Conservation (phyloP, 345 rosid species). For the Ceriops decandra region DNA sequence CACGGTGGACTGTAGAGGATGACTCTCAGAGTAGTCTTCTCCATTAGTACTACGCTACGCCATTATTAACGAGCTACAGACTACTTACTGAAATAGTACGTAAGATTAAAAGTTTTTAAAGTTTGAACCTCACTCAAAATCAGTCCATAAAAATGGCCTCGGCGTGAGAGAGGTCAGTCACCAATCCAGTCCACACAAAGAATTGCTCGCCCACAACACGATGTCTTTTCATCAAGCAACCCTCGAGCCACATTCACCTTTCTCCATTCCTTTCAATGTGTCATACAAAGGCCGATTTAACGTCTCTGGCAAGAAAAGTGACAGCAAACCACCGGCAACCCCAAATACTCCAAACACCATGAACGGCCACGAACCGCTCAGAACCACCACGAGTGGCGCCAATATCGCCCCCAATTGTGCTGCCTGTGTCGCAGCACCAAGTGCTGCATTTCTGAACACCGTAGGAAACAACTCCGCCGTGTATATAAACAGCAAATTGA, state of each 20-base stretch:
- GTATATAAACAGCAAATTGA: conserved; percentile 77
- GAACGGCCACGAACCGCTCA: conserved; percentile 69
- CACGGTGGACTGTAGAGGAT: no score
- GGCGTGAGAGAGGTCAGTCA: no score
- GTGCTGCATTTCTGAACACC: conserved; percentile 85
- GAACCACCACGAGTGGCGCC: conserved; percentile 80
- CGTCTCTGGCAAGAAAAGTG: conserved; percentile 82
- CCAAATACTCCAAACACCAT: conserved; percentile 62
- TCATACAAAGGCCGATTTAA: conserved; percentile 75
- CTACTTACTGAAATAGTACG: no score
- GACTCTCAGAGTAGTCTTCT: no score
- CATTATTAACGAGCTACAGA: no score
- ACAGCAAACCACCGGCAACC: conserved; percentile 64
- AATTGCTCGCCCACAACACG: no score
- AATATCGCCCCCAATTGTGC: conserved; percentile 85
- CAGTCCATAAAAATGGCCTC: no score
- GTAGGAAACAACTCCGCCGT: conserved; percentile 86
- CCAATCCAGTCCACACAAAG: background rate
- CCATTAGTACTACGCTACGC: no score
- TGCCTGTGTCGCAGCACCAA: conserved; percentile 80
- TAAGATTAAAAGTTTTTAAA: no score
- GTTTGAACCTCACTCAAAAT: no score
- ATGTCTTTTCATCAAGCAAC: background rate
- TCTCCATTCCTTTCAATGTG: conserved; percentile 73
- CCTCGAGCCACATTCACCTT: conserved; percentile 36